phyloP scores from a whole-genome alignment of 257 asterid species.

The Haberlea rhodopensis region DNA sequence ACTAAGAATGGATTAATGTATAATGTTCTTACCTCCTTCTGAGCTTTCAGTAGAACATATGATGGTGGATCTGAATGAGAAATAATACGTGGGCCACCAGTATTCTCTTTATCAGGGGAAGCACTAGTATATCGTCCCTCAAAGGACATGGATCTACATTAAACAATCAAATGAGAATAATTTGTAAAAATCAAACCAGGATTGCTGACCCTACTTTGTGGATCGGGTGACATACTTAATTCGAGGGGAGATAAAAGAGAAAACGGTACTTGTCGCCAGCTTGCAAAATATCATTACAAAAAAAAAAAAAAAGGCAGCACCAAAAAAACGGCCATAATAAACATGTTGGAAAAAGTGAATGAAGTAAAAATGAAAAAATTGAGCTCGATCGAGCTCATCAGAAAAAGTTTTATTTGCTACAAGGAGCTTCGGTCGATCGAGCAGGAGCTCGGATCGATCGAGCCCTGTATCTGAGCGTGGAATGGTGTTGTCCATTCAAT shows the following conservation, averaged over 20 bases:
- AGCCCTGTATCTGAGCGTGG: too few species aligned
- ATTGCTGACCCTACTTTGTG: conserved; percentile 13
- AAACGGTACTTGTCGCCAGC: conserved; percentile 6
- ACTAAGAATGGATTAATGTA: neutral
- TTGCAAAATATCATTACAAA: too few species aligned
- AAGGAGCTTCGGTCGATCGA: too few species aligned
- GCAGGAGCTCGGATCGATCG: too few species aligned
- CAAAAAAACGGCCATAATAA: conserved; percentile 7
- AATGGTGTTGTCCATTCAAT: too few species aligned
- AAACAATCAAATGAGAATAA: conserved; percentile 23
- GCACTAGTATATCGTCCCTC: conserved; percentile 35
- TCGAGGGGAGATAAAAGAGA: neutral
- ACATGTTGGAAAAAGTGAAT: too few species aligned
- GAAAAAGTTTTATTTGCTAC: too few species aligned
- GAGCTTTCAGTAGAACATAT: neutral
- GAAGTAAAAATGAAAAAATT: too few species aligned
- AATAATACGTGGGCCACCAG: neutral
- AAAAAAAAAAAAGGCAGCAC: conserved; percentile 1
- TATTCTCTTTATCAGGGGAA: conserved; percentile 26
- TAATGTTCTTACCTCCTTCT: neutral
- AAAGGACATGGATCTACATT: conserved; percentile 39
- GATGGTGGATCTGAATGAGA: neutral
- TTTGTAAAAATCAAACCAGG: too few species aligned
- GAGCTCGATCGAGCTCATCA: too few species aligned
- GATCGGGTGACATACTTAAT: neutral